phyloP scores from a whole-genome alignment of 2,329 filamentous ascomycete species.

The Penicillium capsulatum region DNA sequence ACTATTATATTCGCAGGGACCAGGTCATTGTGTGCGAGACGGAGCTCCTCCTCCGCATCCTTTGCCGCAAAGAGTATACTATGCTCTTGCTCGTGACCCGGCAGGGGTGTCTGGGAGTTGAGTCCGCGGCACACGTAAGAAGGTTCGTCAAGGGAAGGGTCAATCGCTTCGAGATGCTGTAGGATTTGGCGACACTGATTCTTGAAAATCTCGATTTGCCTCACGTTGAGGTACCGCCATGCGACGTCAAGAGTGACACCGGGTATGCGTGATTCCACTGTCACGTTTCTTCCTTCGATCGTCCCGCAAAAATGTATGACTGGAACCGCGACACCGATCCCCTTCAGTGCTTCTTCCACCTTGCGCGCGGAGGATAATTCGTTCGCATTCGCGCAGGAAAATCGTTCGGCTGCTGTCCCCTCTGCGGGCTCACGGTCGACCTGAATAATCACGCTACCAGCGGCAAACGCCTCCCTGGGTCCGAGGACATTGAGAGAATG shows the following conservation, averaged over 20 bases:
- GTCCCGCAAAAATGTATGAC: slow-evolving; percentile 37
- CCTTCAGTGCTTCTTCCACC: slow-evolving; percentile 31
- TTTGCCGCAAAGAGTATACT: slow-evolving; percentile 33
- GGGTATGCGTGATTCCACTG: slow-evolving; percentile 39
- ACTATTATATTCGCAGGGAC: slow-evolving; percentile 37
- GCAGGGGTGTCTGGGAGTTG: slow-evolving; percentile 27
- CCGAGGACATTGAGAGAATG: slow-evolving; percentile 31
- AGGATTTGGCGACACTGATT: slow-evolving; percentile 36
- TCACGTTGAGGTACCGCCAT: slow-evolving; percentile 35
- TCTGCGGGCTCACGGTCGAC: slow-evolving; percentile 30
- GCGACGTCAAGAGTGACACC: slow-evolving; percentile 39
- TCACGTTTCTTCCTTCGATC: slow-evolving; percentile 38
- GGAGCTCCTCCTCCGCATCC: slow-evolving; percentile 24
- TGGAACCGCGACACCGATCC: slow-evolving; percentile 33
- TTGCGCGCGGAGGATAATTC: slow-evolving; percentile 35
- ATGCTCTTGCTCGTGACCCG: slow-evolving; percentile 25
- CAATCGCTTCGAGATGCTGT: slow-evolving; percentile 26
- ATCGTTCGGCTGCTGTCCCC: slow-evolving; percentile 28
- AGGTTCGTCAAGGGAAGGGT: slow-evolving; percentile 24
- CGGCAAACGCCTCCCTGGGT: slow-evolving; percentile 32
- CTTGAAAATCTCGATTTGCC: slow-evolving; percentile 34
- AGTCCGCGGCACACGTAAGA: slow-evolving; percentile 35
- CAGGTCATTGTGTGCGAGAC: slow-evolving; percentile 38
- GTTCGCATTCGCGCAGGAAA: slow-evolving; percentile 36
- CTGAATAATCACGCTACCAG: slow-evolving; percentile 37